Conservation (phyloP, 805 yeast species). For the Spathaspora hagerdaliae region DNA sequence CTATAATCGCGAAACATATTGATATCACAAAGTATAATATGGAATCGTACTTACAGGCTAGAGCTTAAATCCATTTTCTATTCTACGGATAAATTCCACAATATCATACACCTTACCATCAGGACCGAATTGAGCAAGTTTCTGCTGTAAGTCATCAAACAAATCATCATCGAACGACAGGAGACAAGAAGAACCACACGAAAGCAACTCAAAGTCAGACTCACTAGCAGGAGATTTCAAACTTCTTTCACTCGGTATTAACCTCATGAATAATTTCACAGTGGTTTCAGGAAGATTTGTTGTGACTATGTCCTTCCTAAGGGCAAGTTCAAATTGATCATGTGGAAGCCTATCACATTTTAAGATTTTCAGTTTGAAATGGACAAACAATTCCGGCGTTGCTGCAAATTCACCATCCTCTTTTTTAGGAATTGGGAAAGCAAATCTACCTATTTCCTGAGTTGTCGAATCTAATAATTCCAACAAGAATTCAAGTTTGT, state of each 20-base stretch:
- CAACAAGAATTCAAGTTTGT: background rate
- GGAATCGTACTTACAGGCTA: background rate
- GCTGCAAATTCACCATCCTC: background rate
- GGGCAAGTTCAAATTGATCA: conserved; percentile 10
- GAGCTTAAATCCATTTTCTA: conserved; percentile 20
- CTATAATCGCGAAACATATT: background rate
- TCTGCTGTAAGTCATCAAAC: conserved; percentile 18
- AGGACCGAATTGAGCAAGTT: conserved; percentile 18
- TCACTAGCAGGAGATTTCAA: conserved; percentile 8
- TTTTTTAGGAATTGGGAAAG: background rate
- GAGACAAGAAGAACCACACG: background rate
- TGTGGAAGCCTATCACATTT: conserved; percentile 4
- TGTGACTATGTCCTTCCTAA: conserved; percentile 5
- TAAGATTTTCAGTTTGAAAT: background rate
- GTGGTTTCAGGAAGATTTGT: background rate
- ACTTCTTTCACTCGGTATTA: conserved; percentile 11
- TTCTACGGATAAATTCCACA: conserved; percentile 15
- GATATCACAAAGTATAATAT: background rate
- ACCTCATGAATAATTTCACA: conserved; percentile 8
- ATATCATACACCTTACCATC: conserved; percentile 23
- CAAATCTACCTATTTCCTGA: background rate
- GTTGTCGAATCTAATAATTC: background rate
- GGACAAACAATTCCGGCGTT: background rate
- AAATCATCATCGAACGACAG: conserved; percentile 11
- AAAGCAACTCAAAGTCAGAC: conserved; percentile 11